Evolutionary conservation across 2,329 filamentous ascomycete genomes (phyloP), one percentile per base, ranked within the genome.

Genomic region (Sporothrix euskadiensis): DNA sequence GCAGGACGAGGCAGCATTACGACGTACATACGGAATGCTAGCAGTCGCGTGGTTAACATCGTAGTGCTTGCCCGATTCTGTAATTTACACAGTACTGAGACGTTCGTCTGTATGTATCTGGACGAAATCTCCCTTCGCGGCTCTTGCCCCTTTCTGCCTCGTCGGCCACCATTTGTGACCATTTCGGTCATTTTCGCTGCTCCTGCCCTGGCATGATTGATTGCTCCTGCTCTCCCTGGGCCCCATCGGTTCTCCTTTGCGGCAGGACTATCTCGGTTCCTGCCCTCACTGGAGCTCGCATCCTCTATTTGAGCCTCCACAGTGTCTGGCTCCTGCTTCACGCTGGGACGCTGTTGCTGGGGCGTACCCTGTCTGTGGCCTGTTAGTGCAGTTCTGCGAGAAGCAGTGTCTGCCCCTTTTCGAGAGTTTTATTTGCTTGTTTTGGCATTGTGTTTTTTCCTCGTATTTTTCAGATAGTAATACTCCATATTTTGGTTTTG

Each of bases 261-360:
- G 61, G 61, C 30, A 26, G 39, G 7, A 10, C 63, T 8, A 68
- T 68, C 44, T 69, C 44, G 61, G n/a, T 47, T 47, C 61, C 39
- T 47, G 61, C 39, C n/a, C 61, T 44, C 12, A n/a, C 4, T 65
- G 39, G 61, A 32, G 39, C 16, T 68, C 63, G 44, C 63, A 68
- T 68, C 72, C 72, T 57, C 68, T 73, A 66, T 73, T 71, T 35
- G 32, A 26, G 71, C 69, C 69, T 74, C 73, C 73, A 74, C 73
- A 61, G 44, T 12, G 44, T 47, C 41, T 68, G 39, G 56, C 57
- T 69, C 65, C 44, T 52, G 47, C 65, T 35, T 57, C 47, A 35
- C n/a, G 70, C 49, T 69, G 71, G 63, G 30, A 73, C 71, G 71
- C 52, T 69, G 71, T 73, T 73, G 71, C 71, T 61, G 63, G 63